phyloP scores from a whole-genome alignment of 768 basidiomycete species.

The Gymnopilus junonius region DNA sequence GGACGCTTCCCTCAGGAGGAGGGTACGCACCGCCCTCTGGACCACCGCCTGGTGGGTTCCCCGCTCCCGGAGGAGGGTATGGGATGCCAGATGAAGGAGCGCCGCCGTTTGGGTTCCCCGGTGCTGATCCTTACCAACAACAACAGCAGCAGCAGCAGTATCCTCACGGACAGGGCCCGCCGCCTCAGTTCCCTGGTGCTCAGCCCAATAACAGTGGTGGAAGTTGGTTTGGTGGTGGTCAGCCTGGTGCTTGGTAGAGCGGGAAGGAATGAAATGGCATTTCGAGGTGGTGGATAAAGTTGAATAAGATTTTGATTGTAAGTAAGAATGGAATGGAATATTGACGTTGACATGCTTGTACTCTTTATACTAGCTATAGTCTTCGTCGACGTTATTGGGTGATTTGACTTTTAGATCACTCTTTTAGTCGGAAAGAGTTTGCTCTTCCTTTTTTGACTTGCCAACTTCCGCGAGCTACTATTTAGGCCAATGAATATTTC shows the following conservation, averaged over 20 bases:
- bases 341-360: no score
- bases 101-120: conserved; percentile 41
- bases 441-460: no score
- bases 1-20: no score
- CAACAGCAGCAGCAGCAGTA: conserved; percentile 11
- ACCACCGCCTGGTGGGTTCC: conserved; percentile 35
- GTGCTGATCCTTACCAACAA: conserved; percentile 33
- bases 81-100: conserved; percentile 25
- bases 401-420: no score
- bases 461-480: no score
- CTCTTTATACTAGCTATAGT: no score
- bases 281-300: no score
- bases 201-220: conserved; percentile 9
- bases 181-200: conserved; percentile 33
- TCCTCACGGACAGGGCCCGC: not conserved
- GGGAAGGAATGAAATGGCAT: not conserved
- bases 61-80: conserved; percentile 35
- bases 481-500: no score
- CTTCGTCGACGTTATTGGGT: no score
- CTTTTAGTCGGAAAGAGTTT: no score
- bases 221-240: not conserved
- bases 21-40: conserved; percentile 2
- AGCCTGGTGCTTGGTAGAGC: conserved; percentile 5
- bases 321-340: no score
- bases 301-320: no score